These are phyloP conservation scores for Colletotrichum phormii DNA, from an alignment of 2,329 filamentous ascomycete species.

Conservation along the genomic window DNA sequence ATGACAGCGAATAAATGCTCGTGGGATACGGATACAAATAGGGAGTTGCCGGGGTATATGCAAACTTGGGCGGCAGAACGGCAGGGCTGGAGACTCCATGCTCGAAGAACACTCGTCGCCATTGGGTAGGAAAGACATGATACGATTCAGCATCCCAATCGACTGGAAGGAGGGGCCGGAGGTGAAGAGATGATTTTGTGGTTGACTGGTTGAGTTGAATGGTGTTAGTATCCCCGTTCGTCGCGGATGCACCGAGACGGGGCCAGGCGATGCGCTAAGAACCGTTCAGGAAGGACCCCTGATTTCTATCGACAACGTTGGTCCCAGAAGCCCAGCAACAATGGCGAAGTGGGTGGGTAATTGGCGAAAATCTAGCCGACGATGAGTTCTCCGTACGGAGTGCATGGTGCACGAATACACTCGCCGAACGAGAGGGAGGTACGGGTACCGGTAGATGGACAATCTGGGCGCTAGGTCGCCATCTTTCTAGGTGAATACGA, in stretches of 20 bases:
- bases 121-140: conserved; percentile 20
- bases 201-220: conserved; percentile 17
- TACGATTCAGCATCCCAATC: conserved; percentile 37
- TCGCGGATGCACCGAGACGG: conserved; percentile 37
- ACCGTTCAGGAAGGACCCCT: conserved; percentile 34
- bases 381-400: not conserved
- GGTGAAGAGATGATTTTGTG: conserved; percentile 8
- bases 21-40: conserved; percentile 2
- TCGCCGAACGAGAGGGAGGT: not conserved
- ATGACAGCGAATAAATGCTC: not conserved
- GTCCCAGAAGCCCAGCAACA: conserved; percentile 7
- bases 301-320: conserved; percentile 27
- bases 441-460: not conserved
- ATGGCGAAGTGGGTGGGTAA: conserved; percentile 18
- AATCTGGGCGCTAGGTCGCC: not conserved
- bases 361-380: not conserved
- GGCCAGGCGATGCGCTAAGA: conserved; percentile 33
- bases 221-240: conserved; percentile 12
- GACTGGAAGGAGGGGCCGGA: conserved; percentile 22
- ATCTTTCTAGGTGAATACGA: conserved; percentile 22
- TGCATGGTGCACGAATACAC: not conserved
- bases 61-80: not conserved
- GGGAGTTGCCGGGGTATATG: not conserved
- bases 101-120: not conserved
- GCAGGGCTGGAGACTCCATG: conserved; percentile 1